Conservation (phyloP, 1,284 basidiomycete species). For the Ganoderma resinaceum region DNA sequence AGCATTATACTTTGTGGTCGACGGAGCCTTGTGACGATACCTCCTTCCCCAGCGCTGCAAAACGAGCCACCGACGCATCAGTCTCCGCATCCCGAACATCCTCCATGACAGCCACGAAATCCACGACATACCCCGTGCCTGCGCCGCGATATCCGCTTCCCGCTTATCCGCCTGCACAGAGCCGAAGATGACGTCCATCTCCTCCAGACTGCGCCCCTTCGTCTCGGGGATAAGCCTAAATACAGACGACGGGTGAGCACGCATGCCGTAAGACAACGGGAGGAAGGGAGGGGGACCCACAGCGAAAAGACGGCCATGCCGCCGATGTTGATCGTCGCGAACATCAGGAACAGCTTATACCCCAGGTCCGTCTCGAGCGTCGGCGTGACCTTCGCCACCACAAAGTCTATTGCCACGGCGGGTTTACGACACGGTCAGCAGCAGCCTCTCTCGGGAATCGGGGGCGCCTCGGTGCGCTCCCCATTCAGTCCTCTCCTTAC, state of each 20-base stretch:
- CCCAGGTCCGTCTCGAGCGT: slow-evolving; percentile 65
- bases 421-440: slow-evolving; percentile 3
- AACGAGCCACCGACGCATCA: slow-evolving; percentile 4
- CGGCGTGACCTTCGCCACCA: slow-evolving; percentile 76
- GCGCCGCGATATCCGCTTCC: slow-evolving; percentile 57
- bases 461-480: background rate
- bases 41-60: slow-evolving; percentile 29
- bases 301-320: slow-evolving; percentile 44
- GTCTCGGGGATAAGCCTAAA: slow-evolving; percentile 75
- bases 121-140: slow-evolving; percentile 46
- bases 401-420: slow-evolving; percentile 61
- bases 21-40: background rate
- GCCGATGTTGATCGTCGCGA: slow-evolving; percentile 64
- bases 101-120: background rate
- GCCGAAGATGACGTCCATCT: slow-evolving; percentile 86
- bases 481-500: background rate
- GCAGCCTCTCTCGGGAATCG: too few relatives aligned
- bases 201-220: slow-evolving; percentile 75
- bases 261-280: background rate
- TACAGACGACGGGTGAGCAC: slow-evolving; percentile 15
- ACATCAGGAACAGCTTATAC: slow-evolving; percentile 76
- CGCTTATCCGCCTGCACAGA: slow-evolving; percentile 65
- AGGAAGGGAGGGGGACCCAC: slow-evolving; percentile 28
- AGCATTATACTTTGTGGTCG: slow-evolving; percentile 3
- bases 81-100: background rate